Conservation (phyloP, 208 protist species). For the Borovskyia barvae region DNA sequence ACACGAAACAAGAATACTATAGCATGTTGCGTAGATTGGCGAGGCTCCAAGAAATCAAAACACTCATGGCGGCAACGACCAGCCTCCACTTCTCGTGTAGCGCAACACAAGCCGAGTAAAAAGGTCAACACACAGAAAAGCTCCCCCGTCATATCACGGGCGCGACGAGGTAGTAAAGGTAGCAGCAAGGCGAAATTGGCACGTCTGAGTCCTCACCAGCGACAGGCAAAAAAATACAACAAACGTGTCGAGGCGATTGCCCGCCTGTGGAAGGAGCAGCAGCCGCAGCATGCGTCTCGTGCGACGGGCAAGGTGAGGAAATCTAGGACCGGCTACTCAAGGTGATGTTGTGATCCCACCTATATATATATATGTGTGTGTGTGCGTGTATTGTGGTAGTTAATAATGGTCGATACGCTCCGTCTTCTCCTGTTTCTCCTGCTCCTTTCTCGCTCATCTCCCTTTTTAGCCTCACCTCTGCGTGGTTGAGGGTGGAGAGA, state of each 20-base stretch:
- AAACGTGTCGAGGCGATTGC: conserved; percentile 81
- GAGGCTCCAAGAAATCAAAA: not conserved
- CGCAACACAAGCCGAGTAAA: not conserved
- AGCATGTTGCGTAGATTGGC: not conserved
- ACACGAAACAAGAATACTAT: not conserved
- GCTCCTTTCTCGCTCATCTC: conserved; percentile 9
- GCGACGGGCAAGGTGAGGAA: no score
- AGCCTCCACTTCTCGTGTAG: not conserved
- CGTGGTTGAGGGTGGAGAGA: no score
- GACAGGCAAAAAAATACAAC: conserved; percentile 83
- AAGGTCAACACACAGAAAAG: not conserved
- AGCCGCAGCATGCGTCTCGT: no score
- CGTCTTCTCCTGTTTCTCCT: not conserved
- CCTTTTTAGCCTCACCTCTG: conserved; percentile 1
- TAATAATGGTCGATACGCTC: not conserved
- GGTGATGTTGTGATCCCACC: no score
- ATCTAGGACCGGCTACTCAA: no score
- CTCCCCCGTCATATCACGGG: not conserved
- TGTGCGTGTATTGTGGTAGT: no score
- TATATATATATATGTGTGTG: no score
- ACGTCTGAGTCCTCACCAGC: conserved; percentile 34
- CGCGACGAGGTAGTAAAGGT: not conserved
- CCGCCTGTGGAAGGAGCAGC: conserved; percentile 72
- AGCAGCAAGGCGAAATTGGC: not conserved
- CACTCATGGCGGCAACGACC: not conserved